Conservation (phyloP, 768 basidiomycete species). For the Auricularia sp. region DNA sequence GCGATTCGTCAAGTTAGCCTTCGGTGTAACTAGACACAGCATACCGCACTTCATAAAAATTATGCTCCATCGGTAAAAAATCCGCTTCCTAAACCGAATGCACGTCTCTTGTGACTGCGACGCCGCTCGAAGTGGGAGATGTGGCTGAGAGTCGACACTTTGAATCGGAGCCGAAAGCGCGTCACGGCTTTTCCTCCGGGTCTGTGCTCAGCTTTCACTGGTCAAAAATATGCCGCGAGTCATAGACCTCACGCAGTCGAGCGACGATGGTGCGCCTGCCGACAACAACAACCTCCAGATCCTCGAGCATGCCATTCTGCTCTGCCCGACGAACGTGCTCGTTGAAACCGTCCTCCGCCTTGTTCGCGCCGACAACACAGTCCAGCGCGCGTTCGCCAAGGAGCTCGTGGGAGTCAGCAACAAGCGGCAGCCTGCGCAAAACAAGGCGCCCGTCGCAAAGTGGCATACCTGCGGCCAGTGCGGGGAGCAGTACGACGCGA, state of each 20-base stretch:
- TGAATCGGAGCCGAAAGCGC: neutral
- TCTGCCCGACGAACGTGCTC: neutral
- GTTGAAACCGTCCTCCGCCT: conserved; percentile 26
- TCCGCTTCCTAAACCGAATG: no score
- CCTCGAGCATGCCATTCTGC: neutral
- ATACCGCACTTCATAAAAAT: no score
- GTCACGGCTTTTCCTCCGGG: neutral
- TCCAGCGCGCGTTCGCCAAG: conserved; percentile 32
- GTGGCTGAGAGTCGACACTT: no score
- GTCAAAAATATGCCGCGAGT: neutral
- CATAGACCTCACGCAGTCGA: neutral
- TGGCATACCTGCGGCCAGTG: conserved; percentile 42
- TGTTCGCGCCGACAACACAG: conserved; percentile 29
- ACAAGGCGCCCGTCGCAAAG: conserved; percentile 11
- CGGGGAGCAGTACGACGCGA: conserved; percentile 36
- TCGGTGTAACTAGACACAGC: no score
- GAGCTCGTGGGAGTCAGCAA: conserved; percentile 32
- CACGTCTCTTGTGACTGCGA: no score
- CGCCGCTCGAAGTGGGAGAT: no score
- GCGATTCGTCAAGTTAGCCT: no score
- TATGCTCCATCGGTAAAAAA: no score
- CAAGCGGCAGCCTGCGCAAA: neutral
- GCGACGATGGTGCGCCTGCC: neutral
- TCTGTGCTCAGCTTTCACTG: neutral
- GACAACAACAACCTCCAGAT: neutral